A percentile compares a stretch with the other conserved stretches of the same genome.
These are phyloP conservation scores for Trichoderma oligosporum DNA, from an alignment of 2,329 filamentous ascomycete species.

Conservation along the genomic window DNA sequence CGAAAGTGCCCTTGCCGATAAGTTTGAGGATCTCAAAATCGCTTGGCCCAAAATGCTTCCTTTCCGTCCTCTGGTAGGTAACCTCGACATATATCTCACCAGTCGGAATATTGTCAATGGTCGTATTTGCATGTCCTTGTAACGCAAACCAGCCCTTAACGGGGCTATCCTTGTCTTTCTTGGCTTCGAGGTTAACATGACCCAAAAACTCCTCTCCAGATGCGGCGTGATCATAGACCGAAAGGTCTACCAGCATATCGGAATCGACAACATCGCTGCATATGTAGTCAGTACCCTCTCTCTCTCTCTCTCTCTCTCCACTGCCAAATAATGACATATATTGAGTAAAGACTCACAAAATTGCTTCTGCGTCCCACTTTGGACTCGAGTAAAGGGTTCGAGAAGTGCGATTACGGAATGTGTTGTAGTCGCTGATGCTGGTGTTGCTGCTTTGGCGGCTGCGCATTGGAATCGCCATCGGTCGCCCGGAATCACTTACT, in stretches of 20 bases:
- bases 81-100: slow-evolving; percentile 89
- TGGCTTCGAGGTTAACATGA: slow-evolving; percentile 76
- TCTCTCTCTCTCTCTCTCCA: slow-evolving; percentile 22
- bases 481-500: slow-evolving; percentile 74
- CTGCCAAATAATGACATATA: neutral
- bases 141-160: slow-evolving; percentile 84
- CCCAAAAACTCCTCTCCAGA: slow-evolving; percentile 88
- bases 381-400: slow-evolving; percentile 68
- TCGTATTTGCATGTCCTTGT: slow-evolving; percentile 68
- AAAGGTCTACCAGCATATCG: slow-evolving; percentile 86
- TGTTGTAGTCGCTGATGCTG: slow-evolving; percentile 65
- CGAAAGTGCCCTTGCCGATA: slow-evolving; percentile 97
- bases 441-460: slow-evolving; percentile 96
- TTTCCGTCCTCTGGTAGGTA: slow-evolving; percentile 79
- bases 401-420: slow-evolving; percentile 56
- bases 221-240: slow-evolving; percentile 79
- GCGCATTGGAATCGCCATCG: slow-evolving; percentile 94
- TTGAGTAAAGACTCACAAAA: slow-evolving; percentile 66
- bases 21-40: slow-evolving; percentile 96
- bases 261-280: slow-evolving; percentile 85
- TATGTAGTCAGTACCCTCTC: neutral
- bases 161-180: slow-evolving; percentile 61
- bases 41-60: slow-evolving; percentile 87
- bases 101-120: slow-evolving; percentile 67
- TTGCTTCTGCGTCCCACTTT: slow-evolving; percentile 91